Conservation (phyloP, 371 early-diverging fungal genomes). For the Mucor circinelloides region DNA sequence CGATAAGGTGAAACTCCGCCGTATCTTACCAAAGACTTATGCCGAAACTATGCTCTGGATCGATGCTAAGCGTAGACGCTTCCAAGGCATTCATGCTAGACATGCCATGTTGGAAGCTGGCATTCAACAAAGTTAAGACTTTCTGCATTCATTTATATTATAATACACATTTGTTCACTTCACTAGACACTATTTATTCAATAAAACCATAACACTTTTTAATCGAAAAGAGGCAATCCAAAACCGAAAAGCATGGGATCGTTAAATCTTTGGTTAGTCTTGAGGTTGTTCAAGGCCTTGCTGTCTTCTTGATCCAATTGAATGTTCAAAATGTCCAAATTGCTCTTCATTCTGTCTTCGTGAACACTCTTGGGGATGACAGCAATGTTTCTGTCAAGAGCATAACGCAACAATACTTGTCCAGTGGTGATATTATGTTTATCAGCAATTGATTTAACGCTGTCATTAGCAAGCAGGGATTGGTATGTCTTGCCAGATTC, state of each 20-base stretch:
- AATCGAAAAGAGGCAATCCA: slow-evolving; percentile 38
- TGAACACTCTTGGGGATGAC: slow-evolving; percentile 71
- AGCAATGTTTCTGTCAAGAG: slow-evolving; percentile 54
- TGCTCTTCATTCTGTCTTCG: slow-evolving; percentile 50
- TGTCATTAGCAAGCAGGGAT: slow-evolving; percentile 40
- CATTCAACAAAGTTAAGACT: slow-evolving; percentile 2
- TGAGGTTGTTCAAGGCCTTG: slow-evolving; percentile 19
- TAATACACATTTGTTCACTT: background rate
- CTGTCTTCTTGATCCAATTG: slow-evolving; percentile 36
- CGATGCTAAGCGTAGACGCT: slow-evolving; percentile 64
- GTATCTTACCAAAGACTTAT: slow-evolving; percentile 68
- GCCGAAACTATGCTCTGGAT: slow-evolving; percentile 73
- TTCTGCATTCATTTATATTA: background rate
- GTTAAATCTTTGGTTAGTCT: slow-evolving; percentile 31
- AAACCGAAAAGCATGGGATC: slow-evolving; percentile 35
- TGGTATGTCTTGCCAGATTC: slow-evolving; percentile 45
- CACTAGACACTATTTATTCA: background rate
- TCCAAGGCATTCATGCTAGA: slow-evolving; percentile 32
- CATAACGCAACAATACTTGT: slow-evolving; percentile 59
- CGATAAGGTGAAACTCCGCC: slow-evolving; percentile 25
- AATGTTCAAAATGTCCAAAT: slow-evolving; percentile 34
- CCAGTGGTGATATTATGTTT: slow-evolving; percentile 24
- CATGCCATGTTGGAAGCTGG: slow-evolving; percentile 27
- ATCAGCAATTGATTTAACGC: slow-evolving; percentile 24
- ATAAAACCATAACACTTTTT: slow-evolving; percentile 13